Evolutionary conservation across 129 eudicot species (phyloP).

Genomic region (Oenanthe sinensis): DNA sequence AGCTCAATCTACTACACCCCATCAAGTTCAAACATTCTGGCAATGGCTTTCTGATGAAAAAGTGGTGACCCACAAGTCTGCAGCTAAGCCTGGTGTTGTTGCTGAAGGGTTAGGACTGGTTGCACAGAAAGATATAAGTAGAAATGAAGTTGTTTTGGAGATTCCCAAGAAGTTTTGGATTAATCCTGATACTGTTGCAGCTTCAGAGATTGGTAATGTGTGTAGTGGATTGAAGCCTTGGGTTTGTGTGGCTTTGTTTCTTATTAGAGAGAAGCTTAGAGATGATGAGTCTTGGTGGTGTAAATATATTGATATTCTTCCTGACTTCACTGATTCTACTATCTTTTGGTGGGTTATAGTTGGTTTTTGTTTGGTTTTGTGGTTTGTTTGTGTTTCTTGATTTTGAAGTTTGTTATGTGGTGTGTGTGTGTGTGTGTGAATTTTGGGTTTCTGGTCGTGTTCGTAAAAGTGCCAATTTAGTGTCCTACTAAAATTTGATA

Average conservation of each 20-base stretch:
- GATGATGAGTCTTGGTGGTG: constrained; percentile 49
- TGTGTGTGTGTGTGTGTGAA: not conserved
- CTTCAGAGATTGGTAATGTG: constrained; percentile 71
- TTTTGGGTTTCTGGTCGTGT: not conserved
- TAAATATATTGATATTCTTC: constrained; percentile 63
- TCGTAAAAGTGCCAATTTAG: not conserved
- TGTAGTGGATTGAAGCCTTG: constrained; percentile 89
- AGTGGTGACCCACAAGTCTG: constrained; percentile 61
- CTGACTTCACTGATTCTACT: constrained; percentile 77
- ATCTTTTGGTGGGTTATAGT: constrained; percentile 70
- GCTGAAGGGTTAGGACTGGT: constrained; percentile 79
- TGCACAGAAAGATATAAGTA: constrained; percentile 57
- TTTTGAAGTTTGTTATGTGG: not conserved
- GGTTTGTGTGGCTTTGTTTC: constrained; percentile 80
- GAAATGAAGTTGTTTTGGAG: constrained; percentile 92
- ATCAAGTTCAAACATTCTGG: constrained; percentile 71
- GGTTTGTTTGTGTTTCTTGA: not conserved
- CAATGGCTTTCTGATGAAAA: constrained; percentile 79
- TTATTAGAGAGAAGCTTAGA: constrained; percentile 60
- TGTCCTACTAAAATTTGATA: not conserved
- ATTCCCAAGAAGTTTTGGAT: constrained; percentile 88
- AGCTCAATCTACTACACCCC: constrained; percentile 23
- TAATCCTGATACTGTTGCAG: constrained; percentile 68
- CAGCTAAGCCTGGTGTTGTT: constrained; percentile 71
- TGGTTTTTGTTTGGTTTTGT: constrained; percentile 13